Percentiles rank a stretch among this genome's conserved stretches.
These are phyloP conservation scores for Hyphodiscus hymeniophilus DNA, from an alignment of 495 filamentous ascomycete genomes.

Conservation along the genomic window DNA sequence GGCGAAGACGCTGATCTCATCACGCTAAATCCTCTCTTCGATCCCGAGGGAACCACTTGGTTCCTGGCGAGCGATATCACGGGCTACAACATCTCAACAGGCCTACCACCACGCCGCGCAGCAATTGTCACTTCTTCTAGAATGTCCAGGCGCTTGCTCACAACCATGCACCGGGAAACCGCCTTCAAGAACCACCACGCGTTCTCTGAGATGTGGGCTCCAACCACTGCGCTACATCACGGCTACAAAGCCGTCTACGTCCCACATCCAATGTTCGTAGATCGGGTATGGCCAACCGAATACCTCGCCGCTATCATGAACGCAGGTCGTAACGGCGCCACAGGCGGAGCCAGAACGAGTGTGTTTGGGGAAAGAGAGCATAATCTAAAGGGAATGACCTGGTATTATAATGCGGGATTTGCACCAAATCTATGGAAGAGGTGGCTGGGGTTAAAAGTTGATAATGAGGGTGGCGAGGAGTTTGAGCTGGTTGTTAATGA, in stretches of 20 bases:
- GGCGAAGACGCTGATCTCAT: conserved; percentile 91
- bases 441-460: conserved; percentile 79
- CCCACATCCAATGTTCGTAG: conserved; percentile 85
- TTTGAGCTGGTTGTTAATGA: conserved; percentile 59
- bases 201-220: conserved; percentile 96
- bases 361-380: conserved; percentile 85
- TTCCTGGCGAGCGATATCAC: conserved; percentile 79
- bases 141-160: conserved; percentile 72
- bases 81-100: conserved; percentile 66
- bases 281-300: conserved; percentile 76
- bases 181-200: conserved; percentile 73
- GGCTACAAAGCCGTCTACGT: conserved; percentile 92
- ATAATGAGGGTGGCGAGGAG: conserved; percentile 80
- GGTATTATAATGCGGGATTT: conserved; percentile 92
- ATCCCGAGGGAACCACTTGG: conserved; percentile 86
- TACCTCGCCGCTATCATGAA: conserved; percentile 82
- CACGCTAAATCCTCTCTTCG: conserved; percentile 87
- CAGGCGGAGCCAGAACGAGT: conserved; percentile 57
- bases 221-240: conserved; percentile 79
- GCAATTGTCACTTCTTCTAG: conserved; percentile 83
- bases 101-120: conserved; percentile 69
- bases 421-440: conserved; percentile 73
- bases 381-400: conserved; percentile 80
- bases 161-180: conserved; percentile 86
- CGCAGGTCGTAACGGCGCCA: conserved; percentile 71